These are phyloP conservation scores for Crithidia expoeki DNA, from an alignment of 208 protist species.

Conservation along the genomic window DNA sequence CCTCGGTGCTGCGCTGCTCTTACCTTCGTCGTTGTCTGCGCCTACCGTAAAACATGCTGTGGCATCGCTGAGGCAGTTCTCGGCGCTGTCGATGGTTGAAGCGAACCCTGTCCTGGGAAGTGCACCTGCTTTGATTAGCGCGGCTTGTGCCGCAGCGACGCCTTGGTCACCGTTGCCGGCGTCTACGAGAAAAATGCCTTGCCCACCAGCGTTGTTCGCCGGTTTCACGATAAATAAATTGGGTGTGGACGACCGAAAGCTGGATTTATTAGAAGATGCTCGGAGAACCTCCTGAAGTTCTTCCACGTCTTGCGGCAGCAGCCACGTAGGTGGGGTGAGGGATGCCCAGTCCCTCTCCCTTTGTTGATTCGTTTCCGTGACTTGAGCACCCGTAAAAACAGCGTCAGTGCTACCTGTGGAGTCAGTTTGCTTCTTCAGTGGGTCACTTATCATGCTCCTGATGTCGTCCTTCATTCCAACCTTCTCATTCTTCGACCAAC, in stretches of 20 bases:
- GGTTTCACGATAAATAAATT: conserved; percentile 84
- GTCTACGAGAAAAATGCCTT: conserved; percentile 63
- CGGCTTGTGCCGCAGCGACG: conserved; percentile 9
- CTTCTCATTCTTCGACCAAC: conserved; percentile 12
- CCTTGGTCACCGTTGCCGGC: conserved; percentile 10
- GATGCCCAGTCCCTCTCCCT: conserved; percentile 7
- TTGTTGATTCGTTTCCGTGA: neutral
- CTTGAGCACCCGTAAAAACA: neutral
- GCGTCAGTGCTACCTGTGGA: neutral
- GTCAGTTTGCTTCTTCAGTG: neutral
- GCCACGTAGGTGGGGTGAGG: conserved; percentile 26
- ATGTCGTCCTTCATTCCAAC: neutral
- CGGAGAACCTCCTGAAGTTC: conserved; percentile 36
- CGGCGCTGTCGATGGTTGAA: neutral
- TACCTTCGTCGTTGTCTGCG: neutral
- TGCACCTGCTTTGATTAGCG: conserved; percentile 4
- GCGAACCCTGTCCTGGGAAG: neutral
- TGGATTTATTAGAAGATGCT: too few relatives aligned
- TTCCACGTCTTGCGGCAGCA: conserved; percentile 63
- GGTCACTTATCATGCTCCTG: neutral
- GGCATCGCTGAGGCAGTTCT: neutral
- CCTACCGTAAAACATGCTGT: too few relatives aligned
- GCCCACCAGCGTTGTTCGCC: conserved; percentile 62
- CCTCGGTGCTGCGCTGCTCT: neutral
- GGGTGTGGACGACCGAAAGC: too few relatives aligned